These are phyloP conservation scores for Suhomyces kilbournensis DNA, from an alignment of 805 yeast genomes.

Conservation along the genomic window DNA sequence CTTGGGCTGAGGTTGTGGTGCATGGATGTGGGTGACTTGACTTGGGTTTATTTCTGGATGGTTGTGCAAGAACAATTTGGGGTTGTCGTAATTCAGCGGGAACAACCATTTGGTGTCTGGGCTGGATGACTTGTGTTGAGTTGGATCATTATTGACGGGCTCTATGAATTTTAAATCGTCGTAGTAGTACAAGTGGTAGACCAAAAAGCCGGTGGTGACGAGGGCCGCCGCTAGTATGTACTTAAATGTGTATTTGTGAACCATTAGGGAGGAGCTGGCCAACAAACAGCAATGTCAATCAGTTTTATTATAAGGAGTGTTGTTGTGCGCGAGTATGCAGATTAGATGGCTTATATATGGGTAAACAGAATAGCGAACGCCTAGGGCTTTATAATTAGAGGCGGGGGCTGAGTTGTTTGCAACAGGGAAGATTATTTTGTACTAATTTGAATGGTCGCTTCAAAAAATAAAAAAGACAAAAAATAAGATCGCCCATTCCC, in stretches of 20 bases:
- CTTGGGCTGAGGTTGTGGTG: background rate
- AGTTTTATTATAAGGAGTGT: background rate
- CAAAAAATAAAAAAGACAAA: no score
- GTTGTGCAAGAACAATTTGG: background rate
- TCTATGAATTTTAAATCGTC: background rate
- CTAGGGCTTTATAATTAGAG: background rate
- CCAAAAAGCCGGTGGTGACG: background rate
- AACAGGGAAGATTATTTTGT: no score
- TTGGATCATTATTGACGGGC: background rate
- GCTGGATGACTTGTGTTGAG: background rate
- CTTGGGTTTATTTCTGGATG: background rate
- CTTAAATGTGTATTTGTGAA: slow-evolving; percentile 2
- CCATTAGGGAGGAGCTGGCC: background rate
- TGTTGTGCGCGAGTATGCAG: background rate
- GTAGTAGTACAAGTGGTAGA: slow-evolving; percentile 1
- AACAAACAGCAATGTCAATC: background rate
- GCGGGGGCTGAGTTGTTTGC: no score
- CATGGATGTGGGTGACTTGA: background rate
- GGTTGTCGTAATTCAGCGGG: background rate
- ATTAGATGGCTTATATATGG: background rate
- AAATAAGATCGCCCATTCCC: no score
- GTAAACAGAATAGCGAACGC: background rate
- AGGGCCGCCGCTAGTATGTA: background rate
- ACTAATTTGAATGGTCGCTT: no score
- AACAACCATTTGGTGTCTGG: background rate